phyloP scores from a whole-genome alignment of 2,329 filamentous ascomycete species.

The Diaporthe nobilis region DNA sequence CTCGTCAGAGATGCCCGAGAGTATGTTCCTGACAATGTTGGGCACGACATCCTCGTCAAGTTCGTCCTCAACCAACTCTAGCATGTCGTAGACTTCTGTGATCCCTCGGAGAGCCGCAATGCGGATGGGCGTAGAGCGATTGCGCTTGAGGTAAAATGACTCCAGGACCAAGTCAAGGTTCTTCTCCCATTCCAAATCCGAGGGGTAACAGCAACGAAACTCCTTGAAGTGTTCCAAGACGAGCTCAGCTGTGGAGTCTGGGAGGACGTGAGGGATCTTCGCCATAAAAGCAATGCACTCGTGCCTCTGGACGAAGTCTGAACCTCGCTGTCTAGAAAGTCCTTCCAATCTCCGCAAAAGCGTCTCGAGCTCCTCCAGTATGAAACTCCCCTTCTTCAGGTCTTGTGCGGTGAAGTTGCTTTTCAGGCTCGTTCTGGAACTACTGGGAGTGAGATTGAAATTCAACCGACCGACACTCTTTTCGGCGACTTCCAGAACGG shows the following conservation, averaged over 20 bases:
- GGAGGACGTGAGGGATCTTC: constrained; percentile 71
- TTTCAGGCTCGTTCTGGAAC: constrained; percentile 39
- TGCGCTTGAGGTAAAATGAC: constrained; percentile 74
- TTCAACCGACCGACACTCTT: constrained; percentile 59
- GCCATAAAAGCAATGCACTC: constrained; percentile 78
- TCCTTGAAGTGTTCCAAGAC: constrained; percentile 78
- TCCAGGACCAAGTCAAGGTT: constrained; percentile 73
- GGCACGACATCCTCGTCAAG: constrained; percentile 70
- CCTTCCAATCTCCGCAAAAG: constrained; percentile 66
- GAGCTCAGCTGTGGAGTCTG: constrained; percentile 74
- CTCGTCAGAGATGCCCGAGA: constrained; percentile 74
- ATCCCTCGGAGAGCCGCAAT: constrained; percentile 73
- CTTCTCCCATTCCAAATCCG: constrained; percentile 76
- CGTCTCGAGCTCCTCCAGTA: constrained; percentile 59
- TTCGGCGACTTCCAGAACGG: constrained; percentile 71
- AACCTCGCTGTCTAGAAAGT: constrained; percentile 60
- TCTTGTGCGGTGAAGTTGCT: constrained; percentile 47
- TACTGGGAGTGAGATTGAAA: constrained; percentile 12
- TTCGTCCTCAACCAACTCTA: constrained; percentile 71
- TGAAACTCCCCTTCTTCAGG: constrained; percentile 51
- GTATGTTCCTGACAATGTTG: constrained; percentile 72
- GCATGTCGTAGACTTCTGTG: constrained; percentile 70
- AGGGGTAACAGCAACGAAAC: constrained; percentile 79
- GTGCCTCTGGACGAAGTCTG: constrained; percentile 74
- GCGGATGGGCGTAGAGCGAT: constrained; percentile 73